Evolutionary conservation across 805 yeast species (phyloP).

Genomic region (Scheffersomyces ergatensis): DNA sequence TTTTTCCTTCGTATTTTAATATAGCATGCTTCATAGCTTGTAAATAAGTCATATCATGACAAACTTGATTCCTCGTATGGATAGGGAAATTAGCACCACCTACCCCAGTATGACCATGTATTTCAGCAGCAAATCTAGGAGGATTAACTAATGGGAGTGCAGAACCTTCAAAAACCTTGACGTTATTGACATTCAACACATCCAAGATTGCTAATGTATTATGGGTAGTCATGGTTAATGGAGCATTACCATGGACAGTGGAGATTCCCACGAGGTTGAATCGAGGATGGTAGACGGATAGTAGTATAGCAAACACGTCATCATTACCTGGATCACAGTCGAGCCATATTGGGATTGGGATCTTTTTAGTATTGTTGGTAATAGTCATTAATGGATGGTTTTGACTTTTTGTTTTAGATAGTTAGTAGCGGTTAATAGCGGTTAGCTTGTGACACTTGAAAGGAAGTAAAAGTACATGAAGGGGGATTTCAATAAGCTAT

Average conservation of each 20-base stretch:
- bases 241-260: conserved; percentile 72
- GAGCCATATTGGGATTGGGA: conserved; percentile 64
- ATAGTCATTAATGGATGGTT: too few species aligned
- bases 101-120: conserved; percentile 74
- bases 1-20: conserved; percentile 38
- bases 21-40: conserved; percentile 45
- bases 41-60: conserved; percentile 21
- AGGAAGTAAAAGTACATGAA: too few species aligned
- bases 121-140: conserved; percentile 54
- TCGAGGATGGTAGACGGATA: conserved; percentile 59
- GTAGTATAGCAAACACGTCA: conserved; percentile 72
- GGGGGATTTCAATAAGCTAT: too few species aligned
- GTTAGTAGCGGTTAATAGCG: too few species aligned
- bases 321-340: conserved; percentile 95
- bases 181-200: conserved; percentile 45
- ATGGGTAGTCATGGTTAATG: conserved; percentile 60
- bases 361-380: too few species aligned
- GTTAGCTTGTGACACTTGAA: too few species aligned
- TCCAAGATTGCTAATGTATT: conserved; percentile 70
- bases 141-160: conserved; percentile 51
- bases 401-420: too few species aligned
- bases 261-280: conserved; percentile 66
- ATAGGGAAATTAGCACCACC: conserved; percentile 72
- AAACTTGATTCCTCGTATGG: conserved; percentile 7
- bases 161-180: conserved; percentile 70